A percentile compares a stretch with the other conserved stretches of the same genome.
phyloP scores from a whole-genome alignment of 75 land plant species.

The Sequoiadendron giganteum region DNA sequence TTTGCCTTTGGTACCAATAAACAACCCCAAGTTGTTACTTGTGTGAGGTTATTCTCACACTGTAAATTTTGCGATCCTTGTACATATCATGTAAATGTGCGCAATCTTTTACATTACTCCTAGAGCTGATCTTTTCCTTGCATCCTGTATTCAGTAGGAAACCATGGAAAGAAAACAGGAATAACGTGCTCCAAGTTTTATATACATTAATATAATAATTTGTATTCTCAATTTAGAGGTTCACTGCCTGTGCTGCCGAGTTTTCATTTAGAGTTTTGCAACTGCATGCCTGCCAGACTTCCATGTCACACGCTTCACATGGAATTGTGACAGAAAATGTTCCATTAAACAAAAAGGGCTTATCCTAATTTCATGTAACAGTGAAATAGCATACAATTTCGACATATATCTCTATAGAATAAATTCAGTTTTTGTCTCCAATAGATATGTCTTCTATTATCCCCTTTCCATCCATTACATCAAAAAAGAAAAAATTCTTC shows the following conservation, averaged over 20 bases:
- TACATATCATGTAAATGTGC: background rate
- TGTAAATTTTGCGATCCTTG: background rate
- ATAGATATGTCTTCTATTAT: slow-evolving; percentile 73
- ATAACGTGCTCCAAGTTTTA: background rate
- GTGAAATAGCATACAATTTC: background rate
- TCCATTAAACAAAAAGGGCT: background rate
- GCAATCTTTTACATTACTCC: background rate
- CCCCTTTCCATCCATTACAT: slow-evolving; percentile 91
- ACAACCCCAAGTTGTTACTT: background rate
- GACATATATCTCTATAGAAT: background rate
- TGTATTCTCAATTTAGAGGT: background rate
- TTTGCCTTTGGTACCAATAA: background rate
- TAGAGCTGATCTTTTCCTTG: background rate
- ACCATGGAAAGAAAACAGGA: background rate
- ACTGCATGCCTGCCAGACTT: background rate
- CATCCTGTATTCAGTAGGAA: background rate
- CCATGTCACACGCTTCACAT: background rate
- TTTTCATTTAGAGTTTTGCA: background rate
- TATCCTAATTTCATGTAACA: background rate
- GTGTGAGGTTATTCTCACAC: background rate
- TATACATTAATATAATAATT: background rate
- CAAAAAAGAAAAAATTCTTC: slow-evolving; percentile 90
- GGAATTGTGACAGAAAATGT: background rate
- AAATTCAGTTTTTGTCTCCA: background rate
- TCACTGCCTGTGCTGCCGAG: background rate